These are phyloP conservation scores for Hirsutella rhossiliensis DNA, from an alignment of 2,329 filamentous ascomycete genomes.

Conservation along the genomic window DNA sequence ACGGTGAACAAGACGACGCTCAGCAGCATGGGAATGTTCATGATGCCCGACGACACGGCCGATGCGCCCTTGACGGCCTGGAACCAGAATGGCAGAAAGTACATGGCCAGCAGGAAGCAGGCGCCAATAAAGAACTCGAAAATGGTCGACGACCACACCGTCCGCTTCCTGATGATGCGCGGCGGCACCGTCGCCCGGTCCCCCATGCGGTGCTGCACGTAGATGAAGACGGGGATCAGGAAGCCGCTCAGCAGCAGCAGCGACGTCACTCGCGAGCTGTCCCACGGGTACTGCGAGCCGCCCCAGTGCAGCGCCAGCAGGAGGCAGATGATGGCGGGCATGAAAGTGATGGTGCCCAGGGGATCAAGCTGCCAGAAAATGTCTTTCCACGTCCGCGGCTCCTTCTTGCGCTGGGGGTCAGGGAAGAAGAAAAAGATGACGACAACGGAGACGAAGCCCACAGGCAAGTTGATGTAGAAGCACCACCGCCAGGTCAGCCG, in stretches of 20 bases:
- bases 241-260: constrained; percentile 37
- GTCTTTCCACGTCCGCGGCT: neutral
- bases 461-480: constrained; percentile 34
- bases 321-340: constrained; percentile 38
- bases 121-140: constrained; percentile 38
- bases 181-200: constrained; percentile 34
- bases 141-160: constrained; percentile 24
- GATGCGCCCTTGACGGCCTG: constrained; percentile 39
- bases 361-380: constrained; percentile 33
- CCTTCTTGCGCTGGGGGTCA: constrained; percentile 11
- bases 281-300: constrained; percentile 39
- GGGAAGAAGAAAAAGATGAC: constrained; percentile 32
- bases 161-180: constrained; percentile 31
- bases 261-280: constrained; percentile 32
- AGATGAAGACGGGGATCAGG: constrained; percentile 33
- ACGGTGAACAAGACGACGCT: constrained; percentile 30
- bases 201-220: constrained; percentile 28
- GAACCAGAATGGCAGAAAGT: constrained; percentile 39
- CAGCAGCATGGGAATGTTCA: constrained; percentile 40
- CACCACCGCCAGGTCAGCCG: constrained; percentile 40
- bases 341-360: constrained; percentile 32
- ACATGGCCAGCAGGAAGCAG: constrained; percentile 42
- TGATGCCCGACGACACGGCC: constrained; percentile 41
- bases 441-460: constrained; percentile 32
- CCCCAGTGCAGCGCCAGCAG: constrained; percentile 47